These are phyloP conservation scores for Citrullus colocynthis DNA, from an alignment of 306 rosid genomes.

Conservation along the genomic window DNA sequence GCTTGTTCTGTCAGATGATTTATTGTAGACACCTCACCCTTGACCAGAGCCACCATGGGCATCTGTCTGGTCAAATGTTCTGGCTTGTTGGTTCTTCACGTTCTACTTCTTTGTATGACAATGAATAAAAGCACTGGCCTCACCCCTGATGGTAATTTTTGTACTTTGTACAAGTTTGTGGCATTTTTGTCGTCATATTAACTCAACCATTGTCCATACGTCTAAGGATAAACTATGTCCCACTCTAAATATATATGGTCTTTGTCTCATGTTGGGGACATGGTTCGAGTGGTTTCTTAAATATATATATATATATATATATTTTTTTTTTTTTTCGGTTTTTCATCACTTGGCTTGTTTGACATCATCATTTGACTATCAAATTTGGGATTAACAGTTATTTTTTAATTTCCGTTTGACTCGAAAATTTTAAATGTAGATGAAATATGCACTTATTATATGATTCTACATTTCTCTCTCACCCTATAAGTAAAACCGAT, in stretches of 20 bases:
- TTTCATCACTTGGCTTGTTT: neutral
- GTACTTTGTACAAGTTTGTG: constrained; percentile 8
- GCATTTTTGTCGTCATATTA: neutral
- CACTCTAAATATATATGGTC: neutral
- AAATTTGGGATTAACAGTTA: neutral
- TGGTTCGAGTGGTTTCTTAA: neutral
- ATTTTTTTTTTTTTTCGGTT: neutral
- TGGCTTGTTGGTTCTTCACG: constrained; percentile 50
- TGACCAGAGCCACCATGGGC: constrained; percentile 75
- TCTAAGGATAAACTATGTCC: neutral
- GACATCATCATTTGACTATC: neutral
- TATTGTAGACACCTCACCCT: constrained; percentile 33
- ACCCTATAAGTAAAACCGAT: neutral
- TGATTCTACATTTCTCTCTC: neutral
- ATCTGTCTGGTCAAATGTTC: constrained; percentile 61
- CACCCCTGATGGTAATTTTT: constrained; percentile 63
- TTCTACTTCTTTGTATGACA: constrained; percentile 28
- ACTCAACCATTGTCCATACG: neutral
- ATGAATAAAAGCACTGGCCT: constrained; percentile 33
- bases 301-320: too few relatives aligned
- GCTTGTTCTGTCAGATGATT: constrained; percentile 53
- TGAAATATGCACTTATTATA: neutral
- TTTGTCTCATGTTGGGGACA: neutral
- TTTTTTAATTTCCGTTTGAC: neutral
- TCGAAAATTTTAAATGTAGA: neutral